Evolutionary conservation across 495 filamentous ascomycete species (phyloP), one percentile per base, ranked within the genome.

Genomic region (Xylaria flabelliformis): DNA sequence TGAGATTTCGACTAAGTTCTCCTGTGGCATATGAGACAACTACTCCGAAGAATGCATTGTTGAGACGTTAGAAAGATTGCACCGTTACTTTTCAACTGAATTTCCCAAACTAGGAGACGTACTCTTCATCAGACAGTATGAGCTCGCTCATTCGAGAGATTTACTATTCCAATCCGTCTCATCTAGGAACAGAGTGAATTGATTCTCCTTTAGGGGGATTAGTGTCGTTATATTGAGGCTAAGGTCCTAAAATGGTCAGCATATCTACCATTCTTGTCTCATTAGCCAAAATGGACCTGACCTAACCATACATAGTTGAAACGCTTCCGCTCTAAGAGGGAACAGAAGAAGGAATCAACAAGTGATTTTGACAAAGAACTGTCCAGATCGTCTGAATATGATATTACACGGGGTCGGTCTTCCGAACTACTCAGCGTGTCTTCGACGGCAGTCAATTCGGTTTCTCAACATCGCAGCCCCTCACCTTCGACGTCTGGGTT

Each of bases 401-500:
- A 21, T 39, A 66, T 66, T 17, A 15, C 63, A 36, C 19, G 44
- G 17, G 44, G 46, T 3, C 26, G 44, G 63, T 2, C 13, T 26
- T 44, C 61, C 24, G 61, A 46, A 19, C 9, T 65, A 7, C 63
- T 48, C 59, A 42, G 59, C 10, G 24, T 42, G 42, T 17, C 42
- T n/a, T 59, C 56, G 7, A 13, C 63, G 7, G 19, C 63, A 46
- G 63, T 15, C 24, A 15, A 34, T 19, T 51, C 63, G 17, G 26
- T 13, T 51, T 51, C 26, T 2, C 44, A 66, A 26, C 2, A 9
- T 66, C 63, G 63, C 63, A 66, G 63, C 17, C 44, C 63, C 1
- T 66, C 63, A 9, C 46, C 63, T 66, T 66, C 63, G 1, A 29
- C 44, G 36, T 50, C 63, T 10, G 44, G 44, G 10, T 17, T 66